Base-by-base conservation (phyloP, 495 filamentous ascomycete species). In the Aspergillus hancockii region DNA sequence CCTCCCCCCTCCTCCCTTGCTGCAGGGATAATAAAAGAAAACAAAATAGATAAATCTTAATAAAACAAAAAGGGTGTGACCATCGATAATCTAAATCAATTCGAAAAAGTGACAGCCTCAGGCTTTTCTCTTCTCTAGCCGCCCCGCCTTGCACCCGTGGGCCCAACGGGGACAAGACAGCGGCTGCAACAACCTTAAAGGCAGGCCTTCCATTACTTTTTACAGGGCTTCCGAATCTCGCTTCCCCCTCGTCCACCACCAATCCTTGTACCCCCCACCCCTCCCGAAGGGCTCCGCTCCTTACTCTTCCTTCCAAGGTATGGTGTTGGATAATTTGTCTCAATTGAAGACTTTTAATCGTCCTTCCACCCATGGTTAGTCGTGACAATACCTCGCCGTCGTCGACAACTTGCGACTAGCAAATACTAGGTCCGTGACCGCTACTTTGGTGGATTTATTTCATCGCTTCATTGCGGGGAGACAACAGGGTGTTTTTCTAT, bases 131-230 rank as follows among this genome's bases (percentile, higher is more conserved):
- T 45, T 45, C 38, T 8, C 49, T 60, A 63, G 51, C 65, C 56
- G 61, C 62, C 66, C 60, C 62, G 59, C 62, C 59, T 61, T 52
- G 57, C 60, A 55, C 66, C 66, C 66, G 66, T 68, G 66, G 66
- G 56, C 66, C 66, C 60, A 68, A 68, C 66, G 56, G 66, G 63
- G 55, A 59, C 58, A 62, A 61, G 63, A 65, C 61, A 61, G 66
- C 66, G 61, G 66, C 63, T 63, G 63, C 59, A 63, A 63, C 65
- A 68, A 68, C 62, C 65, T 68, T 68, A 68, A 65, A 68, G 56
- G 31, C 60, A 58, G 57, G 30, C 36, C 30, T 40, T 18, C 34
- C 25, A 28, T 57, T 36, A 22, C 23, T 40, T 22, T 16, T 32
- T 18, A 36, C 34, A 38, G 50, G 50, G 50, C 18, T 32, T 52